Conservation (phyloP, 495 filamentous ascomycete species). For the Staphylotrichum longicolle region DNA sequence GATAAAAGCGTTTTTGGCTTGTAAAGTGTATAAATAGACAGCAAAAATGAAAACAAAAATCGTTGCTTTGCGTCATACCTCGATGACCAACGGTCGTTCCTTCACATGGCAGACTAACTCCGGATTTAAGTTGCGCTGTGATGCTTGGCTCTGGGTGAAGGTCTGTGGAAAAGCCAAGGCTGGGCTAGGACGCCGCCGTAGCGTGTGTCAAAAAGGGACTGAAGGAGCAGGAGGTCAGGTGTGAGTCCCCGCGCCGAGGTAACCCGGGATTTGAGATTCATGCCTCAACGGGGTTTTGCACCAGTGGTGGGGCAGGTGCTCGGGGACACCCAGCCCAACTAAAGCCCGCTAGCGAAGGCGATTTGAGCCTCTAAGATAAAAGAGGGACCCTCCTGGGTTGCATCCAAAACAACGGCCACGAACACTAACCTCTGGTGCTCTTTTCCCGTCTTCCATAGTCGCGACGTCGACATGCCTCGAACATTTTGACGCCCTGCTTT, state of each 20-base stretch:
- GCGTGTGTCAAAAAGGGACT: too few species aligned
- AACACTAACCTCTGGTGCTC: neutral
- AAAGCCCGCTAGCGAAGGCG: neutral
- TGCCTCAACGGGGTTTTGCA: too few species aligned
- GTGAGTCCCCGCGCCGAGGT: too few species aligned
- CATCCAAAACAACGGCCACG: constrained; percentile 5
- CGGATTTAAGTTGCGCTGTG: too few species aligned
- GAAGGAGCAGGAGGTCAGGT: neutral
- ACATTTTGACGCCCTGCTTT: neutral
- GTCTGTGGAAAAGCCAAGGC: too few species aligned
- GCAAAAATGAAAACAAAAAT: constrained; percentile 25
- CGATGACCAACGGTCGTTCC: too few species aligned
- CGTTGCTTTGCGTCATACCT: constrained; percentile 4
- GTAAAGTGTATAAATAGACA: constrained; percentile 33
- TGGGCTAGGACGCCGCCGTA: too few species aligned
- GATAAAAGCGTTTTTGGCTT: constrained; percentile 31
- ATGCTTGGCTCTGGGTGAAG: too few species aligned
- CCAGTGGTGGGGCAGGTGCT: neutral
- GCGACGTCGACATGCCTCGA: constrained; percentile 7
- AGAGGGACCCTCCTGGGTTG: neutral
- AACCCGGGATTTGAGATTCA: neutral
- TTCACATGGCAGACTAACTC: too few species aligned
- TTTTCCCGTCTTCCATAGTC: neutral
- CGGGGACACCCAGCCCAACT: neutral
- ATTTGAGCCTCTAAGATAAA: neutral